phyloP scores from a whole-genome alignment of 768 basidiomycete species.

The Mycena floridula region DNA sequence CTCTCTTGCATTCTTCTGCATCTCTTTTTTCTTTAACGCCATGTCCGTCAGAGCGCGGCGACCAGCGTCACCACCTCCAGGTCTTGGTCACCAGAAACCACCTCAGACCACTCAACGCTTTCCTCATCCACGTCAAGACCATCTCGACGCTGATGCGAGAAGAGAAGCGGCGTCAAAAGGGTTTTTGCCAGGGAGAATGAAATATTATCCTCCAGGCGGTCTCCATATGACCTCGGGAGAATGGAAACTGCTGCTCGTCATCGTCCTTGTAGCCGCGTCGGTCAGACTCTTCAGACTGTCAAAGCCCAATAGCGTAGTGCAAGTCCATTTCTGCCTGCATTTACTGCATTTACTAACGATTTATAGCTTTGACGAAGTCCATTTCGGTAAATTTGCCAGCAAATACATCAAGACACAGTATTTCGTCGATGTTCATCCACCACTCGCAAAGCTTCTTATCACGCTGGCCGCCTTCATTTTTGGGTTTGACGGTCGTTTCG shows the following conservation, averaged over 20 bases:
- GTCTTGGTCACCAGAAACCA: too few species aligned
- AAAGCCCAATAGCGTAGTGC: conserved; percentile 90
- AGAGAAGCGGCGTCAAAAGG: conserved; percentile 67
- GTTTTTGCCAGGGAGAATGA: conserved; percentile 41
- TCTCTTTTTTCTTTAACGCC: too few species aligned
- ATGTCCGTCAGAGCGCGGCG: conserved; percentile 68
- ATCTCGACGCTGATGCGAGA: conserved; percentile 70
- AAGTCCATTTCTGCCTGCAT: conserved; percentile 27
- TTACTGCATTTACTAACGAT: conserved; percentile 1
- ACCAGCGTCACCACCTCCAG: conserved; percentile 61
- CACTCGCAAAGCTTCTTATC: conserved; percentile 91
- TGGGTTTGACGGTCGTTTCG: conserved; percentile 90
- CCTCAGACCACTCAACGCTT: conserved; percentile 45
- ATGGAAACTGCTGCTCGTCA: conserved; percentile 62
- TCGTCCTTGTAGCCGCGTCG: conserved; percentile 65
- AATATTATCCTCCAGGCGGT: conserved; percentile 48
- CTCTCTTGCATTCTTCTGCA: too few species aligned
- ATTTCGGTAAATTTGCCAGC: conserved; percentile 95
- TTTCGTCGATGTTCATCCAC: conserved; percentile 95
- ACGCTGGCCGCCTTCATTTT: conserved; percentile 84
- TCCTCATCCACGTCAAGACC: conserved; percentile 58
- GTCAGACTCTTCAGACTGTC: conserved; percentile 86
- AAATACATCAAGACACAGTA: conserved; percentile 92
- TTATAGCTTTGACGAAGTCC: conserved; percentile 91
- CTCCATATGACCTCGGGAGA: conserved; percentile 64